Evolutionary conservation across 2,329 filamentous ascomycete species (phyloP).

Genomic region (Helotiales sp.): DNA sequence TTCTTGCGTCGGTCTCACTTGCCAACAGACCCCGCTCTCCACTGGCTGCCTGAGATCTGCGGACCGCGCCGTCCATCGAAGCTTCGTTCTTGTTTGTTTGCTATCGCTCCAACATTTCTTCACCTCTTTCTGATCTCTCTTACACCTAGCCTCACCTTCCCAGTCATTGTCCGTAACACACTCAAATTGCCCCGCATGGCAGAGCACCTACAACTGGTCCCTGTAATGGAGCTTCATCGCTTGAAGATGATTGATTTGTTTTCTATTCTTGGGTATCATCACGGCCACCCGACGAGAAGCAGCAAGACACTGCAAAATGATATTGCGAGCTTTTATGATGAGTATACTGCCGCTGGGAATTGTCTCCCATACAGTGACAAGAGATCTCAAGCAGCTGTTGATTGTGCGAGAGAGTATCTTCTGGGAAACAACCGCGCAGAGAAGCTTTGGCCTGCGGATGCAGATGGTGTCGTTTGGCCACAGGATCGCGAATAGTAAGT

Average conservation of each 20-base stretch:
- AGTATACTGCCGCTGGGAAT: neutral
- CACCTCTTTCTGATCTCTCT: neutral
- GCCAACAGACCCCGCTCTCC: neutral
- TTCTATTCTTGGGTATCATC: neutral
- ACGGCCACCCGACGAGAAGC: neutral
- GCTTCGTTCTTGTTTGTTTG: neutral
- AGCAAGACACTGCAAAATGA: neutral
- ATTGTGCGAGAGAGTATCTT: conserved; percentile 1
- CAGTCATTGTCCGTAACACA: neutral
- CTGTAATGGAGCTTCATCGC: neutral
- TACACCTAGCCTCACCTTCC: too few relatives aligned
- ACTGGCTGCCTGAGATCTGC: neutral
- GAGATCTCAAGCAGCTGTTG: neutral
- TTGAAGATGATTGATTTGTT: neutral
- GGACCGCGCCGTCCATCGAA: neutral
- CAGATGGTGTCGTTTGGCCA: neutral
- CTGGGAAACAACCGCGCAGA: neutral
- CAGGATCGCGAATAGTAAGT: conserved; percentile 1
- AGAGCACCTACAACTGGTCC: neutral
- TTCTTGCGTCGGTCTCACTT: neutral
- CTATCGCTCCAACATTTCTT: neutral
- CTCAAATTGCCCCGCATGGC: neutral
- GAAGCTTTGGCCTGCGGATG: neutral
- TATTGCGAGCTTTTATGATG: neutral
- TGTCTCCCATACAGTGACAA: neutral